Percentiles rank a stretch among this genome's conserved stretches.
phyloP scores from a whole-genome alignment of 2,329 filamentous ascomycete species.

The Colletotrichum abscissum region DNA sequence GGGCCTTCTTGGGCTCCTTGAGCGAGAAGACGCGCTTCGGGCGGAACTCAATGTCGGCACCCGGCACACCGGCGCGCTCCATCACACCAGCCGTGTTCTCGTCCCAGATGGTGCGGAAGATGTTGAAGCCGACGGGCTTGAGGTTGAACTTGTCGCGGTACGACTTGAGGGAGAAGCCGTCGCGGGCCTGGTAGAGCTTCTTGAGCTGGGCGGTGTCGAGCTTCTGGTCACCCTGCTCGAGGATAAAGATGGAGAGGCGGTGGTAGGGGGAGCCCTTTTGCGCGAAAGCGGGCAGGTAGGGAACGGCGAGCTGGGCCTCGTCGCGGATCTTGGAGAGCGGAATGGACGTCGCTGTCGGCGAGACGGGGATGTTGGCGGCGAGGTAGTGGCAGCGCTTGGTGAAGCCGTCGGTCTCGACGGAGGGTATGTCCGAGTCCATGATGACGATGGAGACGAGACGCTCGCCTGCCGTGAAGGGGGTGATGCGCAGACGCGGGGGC shows the following conservation, averaged over 20 bases:
- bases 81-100: conserved; percentile 89
- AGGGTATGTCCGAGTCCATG: conserved; percentile 90
- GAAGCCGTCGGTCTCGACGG: conserved; percentile 80
- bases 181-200: conserved; percentile 54
- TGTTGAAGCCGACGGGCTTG: conserved; percentile 80
- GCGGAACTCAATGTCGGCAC: conserved; percentile 87
- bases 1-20: conserved; percentile 69
- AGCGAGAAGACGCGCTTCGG: conserved; percentile 78
- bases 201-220: conserved; percentile 70
- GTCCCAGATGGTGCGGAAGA: conserved; percentile 94
- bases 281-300: conserved; percentile 88
- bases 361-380: conserved; percentile 72
- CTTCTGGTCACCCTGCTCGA: conserved; percentile 77
- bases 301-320: conserved; percentile 75
- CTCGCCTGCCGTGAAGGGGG: conserved; percentile 85
- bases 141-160: conserved; percentile 78
- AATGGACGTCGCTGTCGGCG: conserved; percentile 66
- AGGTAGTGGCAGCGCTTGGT: conserved; percentile 88
- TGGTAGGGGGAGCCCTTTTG: conserved; percentile 95
- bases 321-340: conserved; percentile 72
- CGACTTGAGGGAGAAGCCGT: conserved; percentile 77
- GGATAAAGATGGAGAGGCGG: conserved; percentile 83
- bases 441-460: conserved; percentile 87
- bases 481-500: conserved; percentile 81
- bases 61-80: conserved; percentile 79